Percentiles rank a stretch among this genome's conserved stretches.
Evolutionary conservation across 2,329 filamentous ascomycete species (phyloP).

Genomic region (Verticillium albo-atrum): DNA sequence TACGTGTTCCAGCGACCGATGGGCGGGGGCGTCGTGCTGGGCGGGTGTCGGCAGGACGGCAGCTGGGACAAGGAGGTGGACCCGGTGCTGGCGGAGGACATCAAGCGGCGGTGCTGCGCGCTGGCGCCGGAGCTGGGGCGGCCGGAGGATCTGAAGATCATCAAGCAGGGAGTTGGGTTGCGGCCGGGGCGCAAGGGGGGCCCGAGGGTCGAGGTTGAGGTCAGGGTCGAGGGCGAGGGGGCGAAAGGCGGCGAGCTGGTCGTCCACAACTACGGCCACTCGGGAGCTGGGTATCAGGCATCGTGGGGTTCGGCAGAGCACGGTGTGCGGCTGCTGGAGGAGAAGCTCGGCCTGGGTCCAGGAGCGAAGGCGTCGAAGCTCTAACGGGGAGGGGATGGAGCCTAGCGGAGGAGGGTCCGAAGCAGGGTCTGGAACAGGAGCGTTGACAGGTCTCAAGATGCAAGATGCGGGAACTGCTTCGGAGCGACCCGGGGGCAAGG

Average conservation of each 20-base stretch:
- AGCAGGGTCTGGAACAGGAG: too few relatives aligned
- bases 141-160: conserved; percentile 18
- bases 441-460: too few relatives aligned
- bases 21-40: conserved; percentile 25
- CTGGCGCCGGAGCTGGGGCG: conserved; percentile 25
- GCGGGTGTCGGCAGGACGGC: conserved; percentile 25
- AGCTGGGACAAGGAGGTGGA: conserved; percentile 25
- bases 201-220: conserved; percentile 24
- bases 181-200: conserved; percentile 22
- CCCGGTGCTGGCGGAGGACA: conserved; percentile 23
- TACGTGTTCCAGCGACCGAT: conserved; percentile 39
- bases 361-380: not conserved
- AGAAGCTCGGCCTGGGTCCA: not conserved
- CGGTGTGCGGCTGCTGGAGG: conserved; percentile 39
- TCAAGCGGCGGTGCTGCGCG: conserved; percentile 26
- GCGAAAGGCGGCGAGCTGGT: conserved; percentile 9
- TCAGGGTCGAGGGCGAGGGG: conserved; percentile 3
- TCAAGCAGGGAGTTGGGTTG: conserved; percentile 26
- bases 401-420: too few relatives aligned
- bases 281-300: conserved; percentile 21
- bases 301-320: conserved; percentile 61
- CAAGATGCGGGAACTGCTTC: too few relatives aligned
- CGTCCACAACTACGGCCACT: conserved; percentile 21
- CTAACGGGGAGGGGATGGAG: not conserved
- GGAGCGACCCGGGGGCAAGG: too few relatives aligned